These are phyloP conservation scores for Vinca major DNA, from an alignment of 305 asterid genomes.

Conservation along the genomic window DNA sequence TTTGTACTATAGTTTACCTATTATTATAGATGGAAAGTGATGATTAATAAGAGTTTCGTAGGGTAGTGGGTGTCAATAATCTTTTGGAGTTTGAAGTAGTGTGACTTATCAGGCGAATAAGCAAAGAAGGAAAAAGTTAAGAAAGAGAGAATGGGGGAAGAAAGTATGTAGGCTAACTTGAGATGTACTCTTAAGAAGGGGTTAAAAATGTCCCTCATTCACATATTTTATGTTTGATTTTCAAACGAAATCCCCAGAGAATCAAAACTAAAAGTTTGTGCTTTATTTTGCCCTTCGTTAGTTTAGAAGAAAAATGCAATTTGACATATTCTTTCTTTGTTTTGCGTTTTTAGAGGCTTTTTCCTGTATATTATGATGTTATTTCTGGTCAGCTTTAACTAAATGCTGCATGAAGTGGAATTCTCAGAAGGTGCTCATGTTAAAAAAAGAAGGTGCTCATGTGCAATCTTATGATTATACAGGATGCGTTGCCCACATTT, in stretches of 20 bases:
- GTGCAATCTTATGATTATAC: slow-evolving; percentile 9
- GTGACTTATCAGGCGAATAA: background rate
- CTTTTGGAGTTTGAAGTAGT: background rate
- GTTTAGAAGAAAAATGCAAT: background rate
- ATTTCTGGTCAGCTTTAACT: background rate
- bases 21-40: background rate
- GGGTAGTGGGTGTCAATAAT: background rate
- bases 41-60: too few species aligned
- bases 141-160: background rate
- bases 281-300: background rate
- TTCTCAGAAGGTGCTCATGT: background rate
- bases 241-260: background rate
- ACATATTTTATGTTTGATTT: too few species aligned
- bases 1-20: background rate
- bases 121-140: too few species aligned
- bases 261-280: background rate
- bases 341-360: background rate
- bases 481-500: slow-evolving; percentile 99
- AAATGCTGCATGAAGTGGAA: background rate
- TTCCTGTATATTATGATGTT: background rate
- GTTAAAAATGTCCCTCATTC: background rate
- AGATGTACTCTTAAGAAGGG: background rate
- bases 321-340: background rate
- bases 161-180: background rate
- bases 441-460: background rate